These are phyloP conservation scores for Pleurostoma richardsiae DNA, from an alignment of 2,329 filamentous ascomycete genomes.

Conservation along the genomic window DNA sequence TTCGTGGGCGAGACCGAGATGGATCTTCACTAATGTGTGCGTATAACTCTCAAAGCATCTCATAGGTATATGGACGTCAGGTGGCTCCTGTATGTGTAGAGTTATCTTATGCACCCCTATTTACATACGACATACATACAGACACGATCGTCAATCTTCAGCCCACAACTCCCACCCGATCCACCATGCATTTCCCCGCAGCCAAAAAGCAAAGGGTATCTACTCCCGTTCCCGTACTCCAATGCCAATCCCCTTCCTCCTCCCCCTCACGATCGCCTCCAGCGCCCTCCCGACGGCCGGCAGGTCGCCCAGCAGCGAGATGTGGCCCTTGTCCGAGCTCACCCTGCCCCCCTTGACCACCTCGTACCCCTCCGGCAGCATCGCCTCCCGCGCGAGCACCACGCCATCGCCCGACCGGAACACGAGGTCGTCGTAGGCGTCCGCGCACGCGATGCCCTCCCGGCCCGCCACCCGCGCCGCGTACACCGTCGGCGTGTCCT, in stretches of 20 bases:
- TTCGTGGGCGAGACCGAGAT: no score
- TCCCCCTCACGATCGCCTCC: conserved; percentile 60
- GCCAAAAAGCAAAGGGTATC: no score
- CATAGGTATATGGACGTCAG: no score
- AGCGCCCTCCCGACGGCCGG: conserved; percentile 74
- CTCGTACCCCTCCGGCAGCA: conserved; percentile 76
- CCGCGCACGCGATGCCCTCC: conserved; percentile 69
- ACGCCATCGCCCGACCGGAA: conserved; percentile 90
- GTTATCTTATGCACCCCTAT: no score
- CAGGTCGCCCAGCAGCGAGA: conserved; percentile 80
- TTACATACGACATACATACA: no score
- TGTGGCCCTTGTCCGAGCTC: conserved; percentile 78
- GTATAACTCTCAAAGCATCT: no score
- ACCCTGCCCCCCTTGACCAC: conserved; percentile 70
- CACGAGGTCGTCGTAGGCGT: conserved; percentile 80
- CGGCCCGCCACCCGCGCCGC: conserved; percentile 68
- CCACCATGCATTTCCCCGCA: no score
- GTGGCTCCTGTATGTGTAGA: no score
- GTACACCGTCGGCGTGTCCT: conserved; percentile 79
- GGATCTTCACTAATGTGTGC: no score
- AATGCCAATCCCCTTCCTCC: conserved; percentile 68
- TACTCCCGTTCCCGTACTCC: no score
- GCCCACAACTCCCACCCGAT: no score
- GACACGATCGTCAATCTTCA: no score
- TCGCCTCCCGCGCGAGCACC: conserved; percentile 77